phyloP scores from a whole-genome alignment of 2,329 filamentous ascomycete species.

The Didymella lethalis region DNA sequence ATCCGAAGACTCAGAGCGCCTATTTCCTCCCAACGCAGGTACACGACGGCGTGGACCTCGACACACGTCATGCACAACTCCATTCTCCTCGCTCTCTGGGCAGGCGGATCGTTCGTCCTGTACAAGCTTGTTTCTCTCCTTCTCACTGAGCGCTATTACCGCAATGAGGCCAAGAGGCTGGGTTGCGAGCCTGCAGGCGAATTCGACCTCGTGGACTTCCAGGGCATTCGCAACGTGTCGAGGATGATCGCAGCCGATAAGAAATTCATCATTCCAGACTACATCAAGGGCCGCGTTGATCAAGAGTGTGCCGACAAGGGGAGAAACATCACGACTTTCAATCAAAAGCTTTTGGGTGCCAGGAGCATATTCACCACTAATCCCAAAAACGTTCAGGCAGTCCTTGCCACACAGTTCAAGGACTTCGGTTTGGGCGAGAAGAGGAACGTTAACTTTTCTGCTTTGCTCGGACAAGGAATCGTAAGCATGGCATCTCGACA shows the following conservation, averaged over 20 bases:
- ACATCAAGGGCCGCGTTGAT: slow-evolving; percentile 30
- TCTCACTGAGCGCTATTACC: slow-evolving; percentile 41
- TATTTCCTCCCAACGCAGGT: background rate
- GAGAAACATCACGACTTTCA: slow-evolving; percentile 38
- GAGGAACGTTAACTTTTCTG: slow-evolving; percentile 49
- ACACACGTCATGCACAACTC: slow-evolving; percentile 36
- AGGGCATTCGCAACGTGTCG: slow-evolving; percentile 60
- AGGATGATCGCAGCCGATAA: slow-evolving; percentile 51
- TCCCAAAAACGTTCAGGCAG: slow-evolving; percentile 56
- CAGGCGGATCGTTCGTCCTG: slow-evolving; percentile 40
- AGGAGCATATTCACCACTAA: slow-evolving; percentile 48
- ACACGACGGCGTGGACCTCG: slow-evolving; percentile 1
- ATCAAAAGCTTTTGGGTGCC: slow-evolving; percentile 29
- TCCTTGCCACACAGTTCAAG: slow-evolving; percentile 56
- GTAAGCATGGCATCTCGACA: slow-evolving; percentile 25
- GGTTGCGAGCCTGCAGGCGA: slow-evolving; percentile 55
- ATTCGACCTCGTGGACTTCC: slow-evolving; percentile 55
- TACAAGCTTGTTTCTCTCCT: slow-evolving; percentile 42
- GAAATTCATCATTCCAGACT: slow-evolving; percentile 44
- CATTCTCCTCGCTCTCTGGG: slow-evolving; percentile 42
- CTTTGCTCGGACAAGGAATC: slow-evolving; percentile 53
- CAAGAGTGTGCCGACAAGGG: slow-evolving; percentile 30
- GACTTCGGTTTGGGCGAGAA: slow-evolving; percentile 53
- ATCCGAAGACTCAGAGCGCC: background rate
- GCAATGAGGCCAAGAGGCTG: slow-evolving; percentile 45